Evolutionary conservation across 192 early-diverging fungal species (phyloP), one percentile per base, ranked within the genome.

Genomic region (Umbelopsis vinacea): DNA sequence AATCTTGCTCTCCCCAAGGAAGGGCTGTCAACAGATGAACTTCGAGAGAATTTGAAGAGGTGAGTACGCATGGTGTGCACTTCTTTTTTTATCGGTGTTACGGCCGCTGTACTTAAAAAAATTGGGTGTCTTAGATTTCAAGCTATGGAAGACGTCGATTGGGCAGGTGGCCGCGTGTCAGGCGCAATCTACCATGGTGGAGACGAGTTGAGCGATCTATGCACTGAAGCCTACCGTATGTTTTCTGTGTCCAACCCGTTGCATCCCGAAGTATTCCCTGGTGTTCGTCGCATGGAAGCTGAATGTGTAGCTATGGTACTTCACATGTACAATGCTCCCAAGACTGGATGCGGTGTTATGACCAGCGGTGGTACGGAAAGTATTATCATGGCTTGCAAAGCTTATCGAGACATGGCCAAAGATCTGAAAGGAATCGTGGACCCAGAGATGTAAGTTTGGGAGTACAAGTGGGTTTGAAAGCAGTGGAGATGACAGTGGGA

Each of bases 301-400:
- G 97, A 99, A 76, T 85, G 96, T 26, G 92, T 97, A 48, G 88
- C 90, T 9, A 97, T 99, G 96, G 95, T 97, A 4, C 77, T 94
- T 21, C 67, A 83, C 35, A 91, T 99, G 78, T 96, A 95, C 87
- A 89, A 97, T 73, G 95, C 88, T 38, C 86, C 86, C 0, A 70
- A 70, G 9, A 84, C 84, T 12, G 92, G 89, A 60, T 92, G 93
- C 75, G 96, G 95, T 22, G 90, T 88, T 37, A 92, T 96, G 74
- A 99, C 97, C 15, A 93, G 91, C 29, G 97, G 97, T 37, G 97
- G 97, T 26, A 96, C 95, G 21, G 97, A 99, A 78, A 92, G 90
- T 72, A 90, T 99, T 47, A 81, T 97, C 40, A 97, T 99, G 96
- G 92, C 94, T 6, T 93, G 95, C 76, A 96, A 96, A 73, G 87